Conservation (phyloP, 1,284 basidiomycete genomes). For the Trametes pubescens region DNA sequence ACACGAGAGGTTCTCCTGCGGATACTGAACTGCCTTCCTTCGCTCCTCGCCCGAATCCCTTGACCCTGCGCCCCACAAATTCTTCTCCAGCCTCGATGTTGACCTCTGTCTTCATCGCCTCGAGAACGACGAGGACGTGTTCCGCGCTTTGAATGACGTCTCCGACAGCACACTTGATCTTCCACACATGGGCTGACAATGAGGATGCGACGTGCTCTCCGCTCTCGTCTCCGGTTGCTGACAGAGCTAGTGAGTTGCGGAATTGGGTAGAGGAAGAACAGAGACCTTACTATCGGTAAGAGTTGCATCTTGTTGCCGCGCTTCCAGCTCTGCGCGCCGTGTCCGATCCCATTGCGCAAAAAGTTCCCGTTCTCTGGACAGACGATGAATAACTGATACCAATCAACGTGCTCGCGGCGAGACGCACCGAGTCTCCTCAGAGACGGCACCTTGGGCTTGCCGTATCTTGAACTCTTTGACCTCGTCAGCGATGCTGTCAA, state of each 20-base stretch:
- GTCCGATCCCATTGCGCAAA: constrained; percentile 32
- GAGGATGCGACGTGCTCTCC: constrained; percentile 47
- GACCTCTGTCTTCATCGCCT: constrained; percentile 82
- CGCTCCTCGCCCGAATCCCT: constrained; percentile 50
- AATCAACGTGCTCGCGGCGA: neutral
- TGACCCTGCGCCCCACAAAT: constrained; percentile 54
- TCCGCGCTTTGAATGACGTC: constrained; percentile 54
- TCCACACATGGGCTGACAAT: constrained; percentile 66
- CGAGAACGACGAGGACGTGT: constrained; percentile 63
- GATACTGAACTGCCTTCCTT: constrained; percentile 52
- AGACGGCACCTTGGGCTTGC: constrained; percentile 47
- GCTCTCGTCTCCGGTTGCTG: constrained; percentile 15
- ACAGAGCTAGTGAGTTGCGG: neutral
- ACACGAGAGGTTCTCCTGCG: constrained; percentile 54
- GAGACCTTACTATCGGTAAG: neutral
- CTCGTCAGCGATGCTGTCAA: constrained; percentile 53
- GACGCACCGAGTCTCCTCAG: constrained; percentile 52
- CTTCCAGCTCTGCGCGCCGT: constrained; percentile 21
- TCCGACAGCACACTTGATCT: constrained; percentile 55
- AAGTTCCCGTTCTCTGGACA: constrained; percentile 27
- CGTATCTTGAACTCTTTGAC: constrained; percentile 51
- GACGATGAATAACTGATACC: neutral
- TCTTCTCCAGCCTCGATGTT: constrained; percentile 54
- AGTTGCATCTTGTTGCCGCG: neutral
- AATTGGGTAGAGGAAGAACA: too few relatives aligned